Percentiles rank a stretch among this genome's conserved stretches.
phyloP scores from a whole-genome alignment of 208 protist genomes.

The Porcisia hertigi region DNA sequence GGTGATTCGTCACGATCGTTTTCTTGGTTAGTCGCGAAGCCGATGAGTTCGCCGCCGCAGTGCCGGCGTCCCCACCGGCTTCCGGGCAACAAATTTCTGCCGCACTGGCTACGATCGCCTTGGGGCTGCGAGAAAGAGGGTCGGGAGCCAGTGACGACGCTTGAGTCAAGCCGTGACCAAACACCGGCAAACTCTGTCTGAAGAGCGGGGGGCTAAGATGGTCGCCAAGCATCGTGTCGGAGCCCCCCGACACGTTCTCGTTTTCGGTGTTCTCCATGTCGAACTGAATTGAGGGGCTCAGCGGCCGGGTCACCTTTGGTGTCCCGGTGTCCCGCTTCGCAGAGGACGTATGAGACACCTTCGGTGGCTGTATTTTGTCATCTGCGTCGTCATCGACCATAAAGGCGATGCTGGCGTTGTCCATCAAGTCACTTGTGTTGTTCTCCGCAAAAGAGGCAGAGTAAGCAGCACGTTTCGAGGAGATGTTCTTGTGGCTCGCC shows the following conservation, averaged over 20 bases:
- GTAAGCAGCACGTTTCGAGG: neutral
- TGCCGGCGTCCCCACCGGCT: neutral
- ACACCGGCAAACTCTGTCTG: neutral
- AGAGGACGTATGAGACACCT: neutral
- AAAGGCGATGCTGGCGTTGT: constrained; percentile 57
- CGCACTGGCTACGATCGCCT: neutral
- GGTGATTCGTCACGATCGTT: constrained; percentile 43
- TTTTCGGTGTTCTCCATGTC: constrained; percentile 12
- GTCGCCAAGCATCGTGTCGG: neutral
- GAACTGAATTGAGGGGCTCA: constrained; percentile 22
- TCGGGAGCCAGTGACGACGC: constrained; percentile 7
- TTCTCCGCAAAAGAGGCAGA: constrained; percentile 2
- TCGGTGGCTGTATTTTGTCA: neutral
- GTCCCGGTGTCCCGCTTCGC: constrained; percentile 1
- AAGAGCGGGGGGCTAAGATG: neutral
- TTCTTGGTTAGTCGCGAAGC: constrained; percentile 17
- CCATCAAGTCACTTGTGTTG: constrained; percentile 6
- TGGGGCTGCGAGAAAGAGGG: neutral
- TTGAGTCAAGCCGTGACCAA: neutral
- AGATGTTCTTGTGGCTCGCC: neutral
- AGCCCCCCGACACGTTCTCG: neutral
- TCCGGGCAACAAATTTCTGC: neutral
- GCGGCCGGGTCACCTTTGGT: neutral
- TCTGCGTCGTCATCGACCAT: constrained; percentile 32
- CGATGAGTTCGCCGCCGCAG: neutral